A percentile compares a stretch with the other conserved stretches of the same genome.
phyloP scores from a whole-genome alignment of 768 basidiomycete species.

The Boletus eberwhitei region DNA sequence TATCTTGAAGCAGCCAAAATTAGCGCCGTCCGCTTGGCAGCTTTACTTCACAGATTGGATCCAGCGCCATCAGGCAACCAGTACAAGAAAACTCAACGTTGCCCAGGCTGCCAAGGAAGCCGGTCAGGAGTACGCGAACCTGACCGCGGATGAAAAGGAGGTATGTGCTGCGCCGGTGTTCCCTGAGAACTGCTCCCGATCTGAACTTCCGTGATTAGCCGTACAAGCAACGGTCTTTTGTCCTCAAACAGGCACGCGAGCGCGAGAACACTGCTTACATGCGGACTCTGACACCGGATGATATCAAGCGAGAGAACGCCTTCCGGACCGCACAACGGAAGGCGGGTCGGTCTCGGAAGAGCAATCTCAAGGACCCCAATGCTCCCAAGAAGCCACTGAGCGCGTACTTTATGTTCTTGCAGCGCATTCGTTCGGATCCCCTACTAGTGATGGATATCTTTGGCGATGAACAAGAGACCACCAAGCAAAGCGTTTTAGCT shows the following conservation, averaged over 20 bases:
- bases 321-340: conserved; percentile 91
- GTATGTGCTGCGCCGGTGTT: conserved; percentile 39
- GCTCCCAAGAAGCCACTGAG: conserved; percentile 94
- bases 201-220: conserved; percentile 47
- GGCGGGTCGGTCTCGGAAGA: conserved; percentile 87
- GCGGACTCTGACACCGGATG: conserved; percentile 85
- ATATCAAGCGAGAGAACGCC: conserved; percentile 90
- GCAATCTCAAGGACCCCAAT: conserved; percentile 95
- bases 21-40: conserved; percentile 94
- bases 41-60: conserved; percentile 96
- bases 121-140: conserved; percentile 80
- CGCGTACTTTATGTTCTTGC: conserved; percentile 94
- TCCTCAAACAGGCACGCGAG: conserved; percentile 82
- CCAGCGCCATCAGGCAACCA: conserved; percentile 75
- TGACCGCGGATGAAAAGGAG: conserved; percentile 81
- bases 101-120: conserved; percentile 95
- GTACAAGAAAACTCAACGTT: conserved; percentile 85
- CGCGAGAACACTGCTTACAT: conserved; percentile 81
- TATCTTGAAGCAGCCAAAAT: conserved; percentile 79
- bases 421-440: conserved; percentile 80
- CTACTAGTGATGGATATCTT: conserved; percentile 77
- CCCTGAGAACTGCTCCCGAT: conserved; percentile 25
- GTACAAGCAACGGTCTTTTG: conserved; percentile 80
- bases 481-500: conserved; percentile 90
- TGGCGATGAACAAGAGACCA: conserved; percentile 88